Percentiles rank a stretch among this genome's conserved stretches.
Conservation (phyloP, 768 basidiomycete genomes). For the Termitomyces sp. region DNA sequence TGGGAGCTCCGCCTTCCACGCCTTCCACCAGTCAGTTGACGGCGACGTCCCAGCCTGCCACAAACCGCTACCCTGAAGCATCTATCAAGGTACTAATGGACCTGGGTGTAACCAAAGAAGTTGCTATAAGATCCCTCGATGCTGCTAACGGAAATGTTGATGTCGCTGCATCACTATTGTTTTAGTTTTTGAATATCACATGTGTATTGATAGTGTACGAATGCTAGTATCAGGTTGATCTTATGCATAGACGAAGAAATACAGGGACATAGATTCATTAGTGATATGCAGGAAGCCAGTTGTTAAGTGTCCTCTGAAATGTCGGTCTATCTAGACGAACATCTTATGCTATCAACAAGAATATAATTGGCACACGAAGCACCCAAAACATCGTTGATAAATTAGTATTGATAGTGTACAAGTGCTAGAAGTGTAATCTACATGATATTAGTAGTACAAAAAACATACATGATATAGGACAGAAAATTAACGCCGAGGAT, state of each 20-base stretch:
- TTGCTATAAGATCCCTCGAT: slow-evolving; percentile 73
- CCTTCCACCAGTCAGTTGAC: slow-evolving; percentile 23
- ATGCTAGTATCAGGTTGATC: background rate
- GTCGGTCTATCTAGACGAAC: no score
- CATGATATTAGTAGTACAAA: slow-evolving; percentile 12
- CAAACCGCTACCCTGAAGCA: slow-evolving; percentile 49
- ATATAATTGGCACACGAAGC: background rate
- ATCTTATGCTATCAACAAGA: background rate
- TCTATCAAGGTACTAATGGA: slow-evolving; percentile 65
- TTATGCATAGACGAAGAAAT: background rate
- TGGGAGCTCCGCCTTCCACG: slow-evolving; percentile 47
- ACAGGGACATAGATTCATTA: background rate
- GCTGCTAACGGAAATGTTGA: slow-evolving; percentile 87
- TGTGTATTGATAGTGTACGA: slow-evolving; percentile 24
- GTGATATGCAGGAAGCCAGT: background rate
- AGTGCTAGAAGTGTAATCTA: slow-evolving; percentile 20
- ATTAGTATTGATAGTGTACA: slow-evolving; percentile 24
- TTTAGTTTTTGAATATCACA: slow-evolving; percentile 35
- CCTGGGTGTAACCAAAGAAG: slow-evolving; percentile 73
- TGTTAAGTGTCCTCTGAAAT: background rate
- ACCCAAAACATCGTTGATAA: background rate
- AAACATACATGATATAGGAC: slow-evolving; percentile 18
- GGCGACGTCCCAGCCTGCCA: slow-evolving; percentile 22
- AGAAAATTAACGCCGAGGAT: slow-evolving; percentile 1
- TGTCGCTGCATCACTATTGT: slow-evolving; percentile 83